Evolutionary conservation across 2,329 filamentous ascomycete species (phyloP).

Genomic region (Pyricularia sp.): DNA sequence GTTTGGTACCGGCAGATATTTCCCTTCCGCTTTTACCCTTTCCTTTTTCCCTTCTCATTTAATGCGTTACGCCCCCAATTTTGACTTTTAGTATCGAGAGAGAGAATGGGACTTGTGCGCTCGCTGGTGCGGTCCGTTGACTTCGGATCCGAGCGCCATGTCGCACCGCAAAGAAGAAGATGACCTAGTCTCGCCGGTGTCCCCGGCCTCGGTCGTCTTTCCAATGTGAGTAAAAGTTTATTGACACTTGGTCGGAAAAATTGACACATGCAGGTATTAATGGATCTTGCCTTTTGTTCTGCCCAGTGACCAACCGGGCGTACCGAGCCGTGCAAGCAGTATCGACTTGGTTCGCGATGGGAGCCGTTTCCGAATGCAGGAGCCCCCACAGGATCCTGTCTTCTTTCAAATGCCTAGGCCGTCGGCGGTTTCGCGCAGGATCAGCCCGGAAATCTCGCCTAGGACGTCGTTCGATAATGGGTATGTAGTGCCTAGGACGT

Average conservation of each 20-base stretch:
- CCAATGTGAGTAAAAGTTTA: neutral
- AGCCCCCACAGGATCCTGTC: neutral
- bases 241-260: neutral
- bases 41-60: neutral
- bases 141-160: neutral
- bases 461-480: neutral
- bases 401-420: neutral
- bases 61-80: neutral
- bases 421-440: neutral
- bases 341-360: neutral
- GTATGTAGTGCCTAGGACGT: neutral
- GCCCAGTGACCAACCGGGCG: neutral
- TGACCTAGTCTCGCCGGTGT: neutral
- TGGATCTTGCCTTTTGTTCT: neutral
- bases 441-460: neutral
- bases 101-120: neutral
- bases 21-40: neutral
- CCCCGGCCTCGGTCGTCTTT: neutral
- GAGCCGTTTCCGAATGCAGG: neutral
- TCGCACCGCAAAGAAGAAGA: slow-evolving; percentile 1
- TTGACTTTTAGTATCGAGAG: neutral
- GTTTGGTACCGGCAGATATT: neutral
- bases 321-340: neutral
- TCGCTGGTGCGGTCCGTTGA: slow-evolving; percentile 1
- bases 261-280: neutral